Percentiles rank a stretch among this genome's conserved stretches.
Evolutionary conservation across 2,329 filamentous ascomycete species (phyloP).

Genomic region (Colletotrichum lupini): DNA sequence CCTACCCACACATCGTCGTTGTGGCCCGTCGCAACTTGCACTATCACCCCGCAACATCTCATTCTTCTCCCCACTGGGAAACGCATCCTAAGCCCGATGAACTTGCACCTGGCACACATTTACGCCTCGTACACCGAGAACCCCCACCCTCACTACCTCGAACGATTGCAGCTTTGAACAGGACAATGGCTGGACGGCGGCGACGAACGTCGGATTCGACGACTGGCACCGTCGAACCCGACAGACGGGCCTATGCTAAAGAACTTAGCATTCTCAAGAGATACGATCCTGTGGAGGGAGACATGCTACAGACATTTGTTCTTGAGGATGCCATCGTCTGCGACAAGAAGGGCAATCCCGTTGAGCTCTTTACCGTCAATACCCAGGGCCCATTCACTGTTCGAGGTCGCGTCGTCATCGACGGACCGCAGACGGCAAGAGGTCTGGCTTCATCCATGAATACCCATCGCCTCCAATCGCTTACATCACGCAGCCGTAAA

Average conservation of each 20-base stretch:
- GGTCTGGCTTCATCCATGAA: constrained; percentile 45
- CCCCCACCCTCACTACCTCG: no score
- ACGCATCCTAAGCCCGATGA: neutral
- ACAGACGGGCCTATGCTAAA: constrained; percentile 43
- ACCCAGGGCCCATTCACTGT: constrained; percentile 70
- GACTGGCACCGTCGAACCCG: constrained; percentile 54
- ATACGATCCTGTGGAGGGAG: neutral
- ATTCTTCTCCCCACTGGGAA: neutral
- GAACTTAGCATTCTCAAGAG: constrained; percentile 50
- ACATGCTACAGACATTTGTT: constrained; percentile 30
- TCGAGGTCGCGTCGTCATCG: constrained; percentile 62
- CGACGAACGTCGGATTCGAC: constrained; percentile 58
- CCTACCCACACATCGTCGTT: constrained; percentile 3
- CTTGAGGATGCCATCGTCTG: constrained; percentile 66
- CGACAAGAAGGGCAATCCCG: constrained; percentile 61
- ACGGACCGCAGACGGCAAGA: constrained; percentile 56
- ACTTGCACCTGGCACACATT: neutral
- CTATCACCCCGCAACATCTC: constrained; percentile 12
- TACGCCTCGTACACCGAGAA: neutral
- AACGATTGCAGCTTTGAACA: neutral
- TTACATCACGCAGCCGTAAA: constrained; percentile 45
- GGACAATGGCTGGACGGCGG: constrained; percentile 50
- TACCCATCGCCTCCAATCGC: neutral
- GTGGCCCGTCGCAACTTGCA: constrained; percentile 6
- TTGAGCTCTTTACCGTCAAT: constrained; percentile 71